Conservation (phyloP, 306 rosid genomes). For the Leucaena leucocephala region DNA sequence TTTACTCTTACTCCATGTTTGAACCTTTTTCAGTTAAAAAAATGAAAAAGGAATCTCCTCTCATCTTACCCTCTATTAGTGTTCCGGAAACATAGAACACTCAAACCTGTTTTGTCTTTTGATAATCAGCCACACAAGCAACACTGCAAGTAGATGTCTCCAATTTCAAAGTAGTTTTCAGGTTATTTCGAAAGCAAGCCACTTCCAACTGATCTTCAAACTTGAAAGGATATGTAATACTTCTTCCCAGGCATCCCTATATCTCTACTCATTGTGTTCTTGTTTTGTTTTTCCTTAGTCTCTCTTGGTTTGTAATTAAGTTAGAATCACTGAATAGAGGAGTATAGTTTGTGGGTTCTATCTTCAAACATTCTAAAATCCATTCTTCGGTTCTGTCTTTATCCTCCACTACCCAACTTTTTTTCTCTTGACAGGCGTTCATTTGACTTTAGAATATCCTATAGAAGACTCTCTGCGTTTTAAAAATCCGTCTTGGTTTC, state of each 20-base stretch:
- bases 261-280: conserved; percentile 28
- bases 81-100: conserved; percentile 45
- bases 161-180: conserved; percentile 48
- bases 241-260: conserved; percentile 16
- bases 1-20: conserved; percentile 25
- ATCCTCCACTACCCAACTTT: not conserved
- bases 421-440: not conserved
- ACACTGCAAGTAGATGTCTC: conserved; percentile 47
- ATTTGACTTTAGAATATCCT: conserved; percentile 15
- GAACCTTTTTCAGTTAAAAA: conserved; percentile 34
- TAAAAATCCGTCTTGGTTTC: conserved; percentile 26
- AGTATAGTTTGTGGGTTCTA: conserved; percentile 4
- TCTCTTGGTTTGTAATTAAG: conserved; percentile 26
- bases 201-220: conserved; percentile 43
- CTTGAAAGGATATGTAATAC: conserved; percentile 40
- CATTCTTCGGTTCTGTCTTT: not conserved
- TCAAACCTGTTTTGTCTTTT: conserved; percentile 46
- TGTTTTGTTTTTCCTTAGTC: conserved; percentile 30
- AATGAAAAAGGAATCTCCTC: conserved; percentile 25
- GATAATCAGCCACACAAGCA: conserved; percentile 48
- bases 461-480: conserved; percentile 25
- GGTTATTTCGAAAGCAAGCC: conserved; percentile 41
- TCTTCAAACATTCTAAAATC: not conserved
- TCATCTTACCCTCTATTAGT: conserved; percentile 40
- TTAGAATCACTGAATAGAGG: conserved; percentile 20